These are phyloP conservation scores for Thoreauomyces humboldtii DNA, from an alignment of 192 early-diverging fungal species.

Conservation along the genomic window DNA sequence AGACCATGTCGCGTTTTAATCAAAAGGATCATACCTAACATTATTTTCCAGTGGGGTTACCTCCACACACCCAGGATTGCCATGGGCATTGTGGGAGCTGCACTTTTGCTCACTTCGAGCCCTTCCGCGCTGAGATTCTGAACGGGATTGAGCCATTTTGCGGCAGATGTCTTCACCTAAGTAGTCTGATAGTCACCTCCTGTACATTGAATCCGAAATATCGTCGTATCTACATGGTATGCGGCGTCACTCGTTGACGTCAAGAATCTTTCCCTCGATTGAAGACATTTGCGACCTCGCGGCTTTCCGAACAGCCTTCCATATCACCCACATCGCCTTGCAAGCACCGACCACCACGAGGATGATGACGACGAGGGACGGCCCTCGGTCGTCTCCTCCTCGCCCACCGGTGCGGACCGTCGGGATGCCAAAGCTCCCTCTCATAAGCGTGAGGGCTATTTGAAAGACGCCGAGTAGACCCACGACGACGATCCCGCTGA, in stretches of 20 bases:
- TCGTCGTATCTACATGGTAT: too few species aligned
- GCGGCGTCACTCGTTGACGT: constrained; percentile 9
- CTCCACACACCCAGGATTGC: too few species aligned
- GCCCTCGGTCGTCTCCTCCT: background rate
- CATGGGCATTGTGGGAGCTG: too few species aligned
- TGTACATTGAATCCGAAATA: too few species aligned
- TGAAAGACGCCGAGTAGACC: constrained; percentile 24
- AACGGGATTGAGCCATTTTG: too few species aligned
- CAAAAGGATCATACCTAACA: too few species aligned
- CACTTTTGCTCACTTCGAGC: too few species aligned
- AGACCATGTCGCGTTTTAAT: too few species aligned
- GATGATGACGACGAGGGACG: background rate
- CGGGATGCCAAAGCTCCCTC: constrained; percentile 1
- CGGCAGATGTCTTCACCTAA: too few species aligned
- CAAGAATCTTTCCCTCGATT: constrained; percentile 16
- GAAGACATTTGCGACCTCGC: background rate
- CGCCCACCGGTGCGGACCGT: background rate
- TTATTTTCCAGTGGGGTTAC: too few species aligned
- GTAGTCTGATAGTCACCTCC: too few species aligned
- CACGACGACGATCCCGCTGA: constrained; percentile 14
- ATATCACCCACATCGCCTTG: constrained; percentile 18
- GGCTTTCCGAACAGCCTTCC: constrained; percentile 13
- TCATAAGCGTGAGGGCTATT: constrained; percentile 1
- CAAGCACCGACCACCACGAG: constrained; percentile 17
- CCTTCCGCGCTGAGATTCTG: too few species aligned